These are phyloP conservation scores for Boletellus deceptivus DNA, from an alignment of 1,284 basidiomycete genomes.

Conservation along the genomic window DNA sequence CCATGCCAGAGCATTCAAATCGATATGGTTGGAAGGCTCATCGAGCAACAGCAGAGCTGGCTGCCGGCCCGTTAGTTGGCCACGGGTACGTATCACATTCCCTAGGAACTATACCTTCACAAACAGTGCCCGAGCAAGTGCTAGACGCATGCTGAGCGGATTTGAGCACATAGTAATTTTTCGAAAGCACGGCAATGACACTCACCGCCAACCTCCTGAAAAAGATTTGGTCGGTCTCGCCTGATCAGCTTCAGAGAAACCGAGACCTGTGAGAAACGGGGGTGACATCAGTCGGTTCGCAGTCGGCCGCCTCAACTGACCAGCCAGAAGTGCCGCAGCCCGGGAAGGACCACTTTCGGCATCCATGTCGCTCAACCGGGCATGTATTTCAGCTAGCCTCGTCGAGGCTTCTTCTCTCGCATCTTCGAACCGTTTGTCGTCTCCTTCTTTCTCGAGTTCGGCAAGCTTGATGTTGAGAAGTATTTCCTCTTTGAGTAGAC, in stretches of 20 bases:
- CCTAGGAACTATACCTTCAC: slow-evolving; percentile 66
- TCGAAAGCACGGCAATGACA: background rate
- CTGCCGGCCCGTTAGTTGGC: slow-evolving; percentile 34
- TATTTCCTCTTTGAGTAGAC: slow-evolving; percentile 80
- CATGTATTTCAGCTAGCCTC: slow-evolving; percentile 90
- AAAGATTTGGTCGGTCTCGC: slow-evolving; percentile 81
- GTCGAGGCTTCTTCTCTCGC: slow-evolving; percentile 83
- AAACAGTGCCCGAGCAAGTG: slow-evolving; percentile 85
- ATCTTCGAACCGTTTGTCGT: slow-evolving; percentile 77
- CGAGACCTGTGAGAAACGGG: slow-evolving; percentile 56
- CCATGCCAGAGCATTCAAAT: slow-evolving; percentile 83
- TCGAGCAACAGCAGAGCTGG: slow-evolving; percentile 84
- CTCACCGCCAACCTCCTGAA: slow-evolving; percentile 94
- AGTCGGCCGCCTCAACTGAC: slow-evolving; percentile 36
- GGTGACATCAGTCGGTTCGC: background rate
- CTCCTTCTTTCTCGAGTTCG: slow-evolving; percentile 70
- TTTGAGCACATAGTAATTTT: background rate
- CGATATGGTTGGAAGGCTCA: slow-evolving; percentile 98
- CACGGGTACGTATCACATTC: background rate
- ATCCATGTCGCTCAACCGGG: slow-evolving; percentile 93
- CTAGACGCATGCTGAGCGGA: slow-evolving; percentile 70
- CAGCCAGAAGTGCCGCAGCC: slow-evolving; percentile 87
- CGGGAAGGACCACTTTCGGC: slow-evolving; percentile 95
- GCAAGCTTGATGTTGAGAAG: slow-evolving; percentile 70
- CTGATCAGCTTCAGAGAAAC: slow-evolving; percentile 90